A percentile compares a stretch with the other conserved stretches of the same genome.
These are phyloP conservation scores for Uronychia binucleata DNA, from an alignment of 73 alveolate genomes.

Conservation along the genomic window DNA sequence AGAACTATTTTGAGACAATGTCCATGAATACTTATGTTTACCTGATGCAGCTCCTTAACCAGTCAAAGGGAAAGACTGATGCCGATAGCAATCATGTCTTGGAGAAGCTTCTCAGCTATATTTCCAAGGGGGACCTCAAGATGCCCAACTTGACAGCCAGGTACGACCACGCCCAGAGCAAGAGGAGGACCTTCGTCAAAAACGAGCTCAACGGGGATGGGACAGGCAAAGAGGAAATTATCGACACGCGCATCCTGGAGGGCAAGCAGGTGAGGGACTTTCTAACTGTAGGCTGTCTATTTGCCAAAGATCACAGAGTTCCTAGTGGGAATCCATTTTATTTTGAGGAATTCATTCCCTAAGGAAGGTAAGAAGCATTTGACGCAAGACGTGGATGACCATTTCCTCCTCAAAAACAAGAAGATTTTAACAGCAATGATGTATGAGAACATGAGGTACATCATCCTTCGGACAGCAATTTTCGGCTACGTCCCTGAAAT, in stretches of 20 bases:
- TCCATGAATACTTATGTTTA: background rate
- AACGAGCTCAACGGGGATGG: background rate
- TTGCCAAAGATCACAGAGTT: too few species aligned
- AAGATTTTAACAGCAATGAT: too few species aligned
- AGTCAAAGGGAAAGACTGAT: background rate
- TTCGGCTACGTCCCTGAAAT: background rate
- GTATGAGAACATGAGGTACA: background rate
- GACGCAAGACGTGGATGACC: too few species aligned
- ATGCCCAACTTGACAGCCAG: background rate
- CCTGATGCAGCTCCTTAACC: background rate
- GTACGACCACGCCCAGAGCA: background rate
- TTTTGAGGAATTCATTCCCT: too few species aligned
- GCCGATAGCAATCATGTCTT: background rate
- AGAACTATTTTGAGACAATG: background rate
- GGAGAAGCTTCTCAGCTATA: too few species aligned
- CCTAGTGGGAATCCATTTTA: too few species aligned
- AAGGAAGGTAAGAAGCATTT: too few species aligned
- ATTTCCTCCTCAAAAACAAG: too few species aligned
- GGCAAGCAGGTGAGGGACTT: too few species aligned
- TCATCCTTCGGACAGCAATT: background rate
- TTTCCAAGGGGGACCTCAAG: background rate
- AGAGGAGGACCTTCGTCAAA: background rate
- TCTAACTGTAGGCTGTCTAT: too few species aligned
- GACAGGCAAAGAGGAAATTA: background rate
- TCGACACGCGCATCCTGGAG: background rate